Base-by-base conservation (phyloP, 495 filamentous ascomycete species). In the Hypoxylon rickii region DNA sequence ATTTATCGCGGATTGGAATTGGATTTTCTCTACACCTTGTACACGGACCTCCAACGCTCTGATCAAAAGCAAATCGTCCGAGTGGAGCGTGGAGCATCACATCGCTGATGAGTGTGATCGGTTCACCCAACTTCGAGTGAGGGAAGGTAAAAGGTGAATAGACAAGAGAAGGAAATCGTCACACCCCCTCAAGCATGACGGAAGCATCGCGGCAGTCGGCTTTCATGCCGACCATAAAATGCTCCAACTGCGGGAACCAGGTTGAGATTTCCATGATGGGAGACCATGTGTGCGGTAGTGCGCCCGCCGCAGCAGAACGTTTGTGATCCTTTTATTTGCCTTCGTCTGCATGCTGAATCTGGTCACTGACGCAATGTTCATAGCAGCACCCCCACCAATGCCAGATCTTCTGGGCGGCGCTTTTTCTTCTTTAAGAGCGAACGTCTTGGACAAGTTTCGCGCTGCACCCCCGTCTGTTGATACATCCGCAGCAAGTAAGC, bases 191-290 rank as follows among this genome's bases (percentile, higher is more conserved):
- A 49, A 68, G 51, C 16, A 82, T 80, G 79, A 74, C 77, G 55
- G 69, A 70, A 26, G 56, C 72, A 33, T 72, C 76, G 58, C 74
- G 85, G 63, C 79, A 82, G 53, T 83, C 83, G 75, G 85, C 82
- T 75, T 85, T 92, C 43, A 79, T 98, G 77, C 92, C 93, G 64
- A 85, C 85, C 15, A 91, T 98, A 71, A 97, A 96, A 84, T 98
- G 94, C 77, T 97, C 95, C 42, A 88, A 80, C 69, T 98, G 94
- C 68, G 85, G 85, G 39, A 73, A 76, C 26, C 83, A 94, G 68
- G 90, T 97, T 54, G 89, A 93, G 66, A 97, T 98, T 60, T 86
- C 88, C 7, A 73, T 84, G 64, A 89, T 98, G 90, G 94, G 91
- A 34, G 92, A 98, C 61, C 94, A 98, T 80, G 70, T 88, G 50